Conservation (phyloP, 2,329 filamentous ascomycete species). For the Cladosporium cucumerinum region DNA sequence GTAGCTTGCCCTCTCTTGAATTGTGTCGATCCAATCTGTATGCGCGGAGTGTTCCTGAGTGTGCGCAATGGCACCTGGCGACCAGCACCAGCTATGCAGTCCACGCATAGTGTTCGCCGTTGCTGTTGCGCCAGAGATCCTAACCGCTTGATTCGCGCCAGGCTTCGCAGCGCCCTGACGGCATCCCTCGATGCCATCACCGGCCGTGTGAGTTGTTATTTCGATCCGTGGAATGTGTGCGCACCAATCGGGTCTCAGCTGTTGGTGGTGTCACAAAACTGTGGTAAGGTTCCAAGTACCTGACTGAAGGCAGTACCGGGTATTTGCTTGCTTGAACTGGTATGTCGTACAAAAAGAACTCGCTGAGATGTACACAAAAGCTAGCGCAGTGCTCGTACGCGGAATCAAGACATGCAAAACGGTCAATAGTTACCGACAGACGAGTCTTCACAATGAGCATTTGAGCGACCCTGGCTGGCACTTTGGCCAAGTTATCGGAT, state of each 20-base stretch:
- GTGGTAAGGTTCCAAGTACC: not conserved
- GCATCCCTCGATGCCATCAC: constrained; percentile 7
- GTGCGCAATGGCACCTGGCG: not conserved
- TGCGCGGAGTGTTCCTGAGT: not conserved
- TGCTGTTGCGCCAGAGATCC: constrained; percentile 20
- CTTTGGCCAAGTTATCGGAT: not conserved
- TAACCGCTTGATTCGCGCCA: constrained; percentile 19
- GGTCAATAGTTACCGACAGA: not conserved
- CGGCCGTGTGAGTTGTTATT: constrained; percentile 17
- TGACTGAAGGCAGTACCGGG: not conserved
- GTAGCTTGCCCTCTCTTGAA: constrained; percentile 23
- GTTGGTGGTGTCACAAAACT: not conserved
- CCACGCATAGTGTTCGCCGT: constrained; percentile 25
- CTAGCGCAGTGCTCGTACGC: not conserved
- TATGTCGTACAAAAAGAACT: not conserved
- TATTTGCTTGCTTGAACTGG: not conserved
- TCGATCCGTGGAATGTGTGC: not conserved
- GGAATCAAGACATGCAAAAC: not conserved
- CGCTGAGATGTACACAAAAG: not conserved
- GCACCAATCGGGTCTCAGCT: constrained; percentile 12
- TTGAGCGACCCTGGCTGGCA: not conserved
- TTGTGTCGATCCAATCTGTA: not conserved
- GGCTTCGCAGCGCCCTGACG: constrained; percentile 23
- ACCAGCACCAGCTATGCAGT: constrained; percentile 23
- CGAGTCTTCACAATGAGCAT: not conserved